Conservation (phyloP, 306 rosid species). For the Ceratonia siliqua region DNA sequence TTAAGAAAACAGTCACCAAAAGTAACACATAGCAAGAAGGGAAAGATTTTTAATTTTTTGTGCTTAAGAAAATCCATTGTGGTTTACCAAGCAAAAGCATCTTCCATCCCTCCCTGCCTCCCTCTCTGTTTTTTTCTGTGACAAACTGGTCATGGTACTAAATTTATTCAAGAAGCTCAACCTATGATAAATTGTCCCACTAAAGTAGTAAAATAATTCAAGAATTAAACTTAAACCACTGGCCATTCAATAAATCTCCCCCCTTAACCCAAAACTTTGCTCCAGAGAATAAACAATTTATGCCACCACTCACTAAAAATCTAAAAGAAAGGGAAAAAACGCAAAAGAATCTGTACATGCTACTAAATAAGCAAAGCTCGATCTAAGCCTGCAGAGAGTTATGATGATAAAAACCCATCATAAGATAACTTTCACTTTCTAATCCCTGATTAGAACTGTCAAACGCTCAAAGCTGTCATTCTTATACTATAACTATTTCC, state of each 20-base stretch:
- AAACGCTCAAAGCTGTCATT: background rate
- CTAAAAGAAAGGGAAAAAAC: background rate
- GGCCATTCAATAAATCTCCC: background rate
- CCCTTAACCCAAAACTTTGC: background rate
- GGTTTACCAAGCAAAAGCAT: background rate
- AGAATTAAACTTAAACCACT: background rate
- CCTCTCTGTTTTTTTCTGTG: background rate
- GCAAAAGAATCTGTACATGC: background rate
- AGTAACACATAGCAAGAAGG: background rate
- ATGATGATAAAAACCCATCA: background rate
- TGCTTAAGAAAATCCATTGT: background rate
- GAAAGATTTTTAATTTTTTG: background rate
- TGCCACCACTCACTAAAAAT: background rate
- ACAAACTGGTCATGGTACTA: background rate
- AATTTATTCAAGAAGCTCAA: slow-evolving; percentile 14
- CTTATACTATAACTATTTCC: background rate
- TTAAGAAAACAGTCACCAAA: too few species aligned
- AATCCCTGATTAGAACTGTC: background rate
- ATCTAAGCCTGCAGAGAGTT: background rate
- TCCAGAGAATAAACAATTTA: slow-evolving; percentile 19
- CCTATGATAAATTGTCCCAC: background rate
- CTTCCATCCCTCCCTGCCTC: background rate
- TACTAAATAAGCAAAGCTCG: background rate
- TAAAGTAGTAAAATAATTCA: background rate
- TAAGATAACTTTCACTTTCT: background rate